A percentile compares a stretch with the other conserved stretches of the same genome.
phyloP scores from a whole-genome alignment of 2,329 filamentous ascomycete species.

The Cladophialophora yegresii region DNA sequence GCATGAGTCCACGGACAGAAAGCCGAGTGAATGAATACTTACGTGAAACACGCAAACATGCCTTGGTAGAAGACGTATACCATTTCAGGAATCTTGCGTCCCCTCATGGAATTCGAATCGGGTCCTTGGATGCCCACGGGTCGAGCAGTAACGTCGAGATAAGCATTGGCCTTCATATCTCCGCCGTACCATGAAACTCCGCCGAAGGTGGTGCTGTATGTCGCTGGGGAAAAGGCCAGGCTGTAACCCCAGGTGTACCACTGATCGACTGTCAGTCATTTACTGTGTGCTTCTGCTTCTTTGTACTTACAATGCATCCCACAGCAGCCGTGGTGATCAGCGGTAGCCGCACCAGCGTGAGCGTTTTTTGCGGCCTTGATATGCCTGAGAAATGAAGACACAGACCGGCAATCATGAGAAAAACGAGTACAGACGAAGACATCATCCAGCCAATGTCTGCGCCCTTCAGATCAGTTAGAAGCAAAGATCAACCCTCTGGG shows the following conservation, averaged over 20 bases:
- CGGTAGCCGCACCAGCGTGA: slow-evolving; percentile 13
- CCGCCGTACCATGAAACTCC: slow-evolving; percentile 15
- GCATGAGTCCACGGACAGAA: not conserved
- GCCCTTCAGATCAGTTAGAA: not conserved
- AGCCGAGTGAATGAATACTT: not conserved
- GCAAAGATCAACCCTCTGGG: not conserved
- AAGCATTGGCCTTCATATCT: slow-evolving; percentile 11
- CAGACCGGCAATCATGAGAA: slow-evolving; percentile 13
- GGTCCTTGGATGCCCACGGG: slow-evolving; percentile 15
- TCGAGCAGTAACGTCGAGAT: slow-evolving; percentile 10
- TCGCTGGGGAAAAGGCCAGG: slow-evolving; percentile 11
- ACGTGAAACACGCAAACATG: slow-evolving; percentile 21
- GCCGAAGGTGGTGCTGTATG: not conserved
- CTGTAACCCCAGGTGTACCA: slow-evolving; percentile 16
- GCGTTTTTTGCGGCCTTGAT: slow-evolving; percentile 5
- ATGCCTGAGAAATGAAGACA: slow-evolving; percentile 16
- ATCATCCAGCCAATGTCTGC: slow-evolving; percentile 15
- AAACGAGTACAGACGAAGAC: slow-evolving; percentile 7
- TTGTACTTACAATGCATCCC: slow-evolving; percentile 7
- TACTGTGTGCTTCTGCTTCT: not conserved
- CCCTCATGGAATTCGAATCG: not conserved
- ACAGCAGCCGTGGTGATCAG: slow-evolving; percentile 12
- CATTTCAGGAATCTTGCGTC: slow-evolving; percentile 17
- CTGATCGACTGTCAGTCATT: not conserved
- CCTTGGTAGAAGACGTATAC: slow-evolving; percentile 21